Percentiles rank a stretch among this genome's conserved stretches.
phyloP scores from a whole-genome alignment of 805 yeast species.

The Teunomyces panamensis region DNA sequence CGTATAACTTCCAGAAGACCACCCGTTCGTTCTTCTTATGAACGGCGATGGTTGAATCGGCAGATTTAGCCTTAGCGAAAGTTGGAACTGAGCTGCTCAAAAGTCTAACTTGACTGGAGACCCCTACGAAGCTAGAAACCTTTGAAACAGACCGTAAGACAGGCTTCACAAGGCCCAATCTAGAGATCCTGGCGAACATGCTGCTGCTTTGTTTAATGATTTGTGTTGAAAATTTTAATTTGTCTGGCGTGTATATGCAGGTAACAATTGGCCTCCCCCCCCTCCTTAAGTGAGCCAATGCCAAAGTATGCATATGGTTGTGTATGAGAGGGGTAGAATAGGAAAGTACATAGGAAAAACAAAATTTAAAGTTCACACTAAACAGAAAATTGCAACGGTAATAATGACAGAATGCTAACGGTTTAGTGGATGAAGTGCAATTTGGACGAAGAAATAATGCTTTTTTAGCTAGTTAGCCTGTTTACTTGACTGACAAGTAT shows the following conservation, averaged over 20 bases:
- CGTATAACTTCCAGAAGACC: constrained; percentile 72
- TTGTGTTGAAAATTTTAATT: constrained; percentile 1
- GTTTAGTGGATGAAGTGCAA: no score
- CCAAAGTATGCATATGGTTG: background rate
- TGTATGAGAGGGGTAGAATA: background rate
- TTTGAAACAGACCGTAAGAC: background rate
- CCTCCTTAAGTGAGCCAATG: background rate
- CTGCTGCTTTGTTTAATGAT: background rate
- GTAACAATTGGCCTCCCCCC: background rate
- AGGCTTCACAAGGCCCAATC: constrained; percentile 6
- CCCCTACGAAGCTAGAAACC: background rate
- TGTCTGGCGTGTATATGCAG: background rate
- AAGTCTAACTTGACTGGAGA: background rate
- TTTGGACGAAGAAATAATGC: no score
- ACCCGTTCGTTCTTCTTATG: constrained; percentile 21
- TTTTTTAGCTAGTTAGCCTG: no score
- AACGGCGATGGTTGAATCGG: background rate
- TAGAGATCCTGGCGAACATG: constrained; percentile 10
- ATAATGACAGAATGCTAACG: no score
- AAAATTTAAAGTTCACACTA: background rate
- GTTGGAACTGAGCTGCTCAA: background rate
- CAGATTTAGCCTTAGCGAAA: background rate
- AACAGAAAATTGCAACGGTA: background rate
- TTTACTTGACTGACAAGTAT: no score
- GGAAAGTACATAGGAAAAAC: background rate